phyloP scores from a whole-genome alignment of 768 basidiomycete species.

The Trametes elegans region DNA sequence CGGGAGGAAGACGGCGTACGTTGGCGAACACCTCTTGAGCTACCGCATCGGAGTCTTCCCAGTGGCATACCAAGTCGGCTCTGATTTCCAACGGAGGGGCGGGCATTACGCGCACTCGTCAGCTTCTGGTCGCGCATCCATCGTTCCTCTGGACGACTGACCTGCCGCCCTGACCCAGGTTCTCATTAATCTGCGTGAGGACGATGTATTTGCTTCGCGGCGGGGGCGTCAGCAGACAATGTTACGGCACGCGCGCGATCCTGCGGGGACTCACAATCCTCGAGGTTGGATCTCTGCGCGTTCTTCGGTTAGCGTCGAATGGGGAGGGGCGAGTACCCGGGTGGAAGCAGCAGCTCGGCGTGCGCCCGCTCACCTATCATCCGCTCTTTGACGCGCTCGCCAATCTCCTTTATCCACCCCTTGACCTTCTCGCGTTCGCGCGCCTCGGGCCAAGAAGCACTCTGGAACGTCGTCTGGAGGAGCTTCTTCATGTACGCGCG shows the following conservation, averaged over 20 bases:
- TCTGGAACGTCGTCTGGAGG: conserved; percentile 64
- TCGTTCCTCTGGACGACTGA: conserved; percentile 40
- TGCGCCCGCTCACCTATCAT: conserved; percentile 52
- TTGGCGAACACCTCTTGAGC: conserved; percentile 78
- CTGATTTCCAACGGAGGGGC: conserved; percentile 34
- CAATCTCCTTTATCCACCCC: conserved; percentile 80
- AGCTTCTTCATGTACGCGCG: conserved; percentile 83
- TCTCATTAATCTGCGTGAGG: conserved; percentile 81
- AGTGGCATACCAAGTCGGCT: conserved; percentile 81
- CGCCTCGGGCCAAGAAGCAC: conserved; percentile 61
- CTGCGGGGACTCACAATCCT: conserved; percentile 64
- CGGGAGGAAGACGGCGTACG: conserved; percentile 44
- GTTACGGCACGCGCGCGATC: conserved; percentile 2
- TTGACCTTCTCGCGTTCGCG: conserved; percentile 70
- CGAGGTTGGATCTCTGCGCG: conserved; percentile 66
- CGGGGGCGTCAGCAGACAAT: conserved; percentile 7
- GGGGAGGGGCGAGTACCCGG: not conserved
- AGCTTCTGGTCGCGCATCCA: not conserved
- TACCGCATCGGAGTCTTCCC: conserved; percentile 82
- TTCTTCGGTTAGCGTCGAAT: conserved; percentile 1
- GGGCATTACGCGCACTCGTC: not conserved
- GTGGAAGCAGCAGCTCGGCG: not conserved
- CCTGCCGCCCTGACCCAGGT: conserved; percentile 83
- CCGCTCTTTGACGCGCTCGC: conserved; percentile 80
- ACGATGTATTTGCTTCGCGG: conserved; percentile 78